Percentiles rank a stretch among this genome's conserved stretches.
These are phyloP conservation scores for Claviceps pusilla DNA, from an alignment of 2,329 filamentous ascomycete genomes.

Conservation along the genomic window DNA sequence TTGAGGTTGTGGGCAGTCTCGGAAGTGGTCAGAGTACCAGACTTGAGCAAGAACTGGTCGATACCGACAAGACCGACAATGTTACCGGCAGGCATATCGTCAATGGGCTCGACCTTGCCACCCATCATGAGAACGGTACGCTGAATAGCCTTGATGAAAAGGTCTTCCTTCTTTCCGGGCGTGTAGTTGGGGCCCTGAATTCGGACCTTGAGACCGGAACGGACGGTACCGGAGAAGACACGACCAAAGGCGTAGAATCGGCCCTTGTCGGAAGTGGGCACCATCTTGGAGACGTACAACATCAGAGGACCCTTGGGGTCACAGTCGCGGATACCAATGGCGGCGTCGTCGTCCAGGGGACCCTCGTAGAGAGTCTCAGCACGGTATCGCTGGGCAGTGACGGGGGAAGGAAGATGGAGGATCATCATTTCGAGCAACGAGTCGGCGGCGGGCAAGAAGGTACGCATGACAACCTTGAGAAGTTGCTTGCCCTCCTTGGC, in stretches of 20 bases:
- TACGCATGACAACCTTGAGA: slow-evolving; percentile 95
- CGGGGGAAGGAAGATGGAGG: slow-evolving; percentile 91
- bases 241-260: slow-evolving; percentile 99
- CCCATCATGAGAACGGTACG: slow-evolving; percentile 99
- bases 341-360: slow-evolving; percentile 79
- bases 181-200: slow-evolving; percentile 99
- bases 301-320: slow-evolving; percentile 97
- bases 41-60: slow-evolving; percentile 99
- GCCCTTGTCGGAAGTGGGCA: slow-evolving; percentile 97
- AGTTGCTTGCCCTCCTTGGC: slow-evolving; percentile 95
- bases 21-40: slow-evolving; percentile 93
- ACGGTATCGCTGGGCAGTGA: slow-evolving; percentile 95
- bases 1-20: slow-evolving; percentile 99
- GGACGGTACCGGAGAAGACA: slow-evolving; percentile 98
- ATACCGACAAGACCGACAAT: slow-evolving; percentile 99
- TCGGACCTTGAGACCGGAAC: slow-evolving; percentile 96
- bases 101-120: slow-evolving; percentile 95
- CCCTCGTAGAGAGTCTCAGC: slow-evolving; percentile 98
- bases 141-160: slow-evolving; percentile 99
- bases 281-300: slow-evolving; percentile 99
- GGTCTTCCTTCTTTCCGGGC: slow-evolving; percentile 95
- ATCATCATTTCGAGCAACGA: slow-evolving; percentile 99
- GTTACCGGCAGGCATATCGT: slow-evolving; percentile 98
- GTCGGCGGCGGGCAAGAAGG: slow-evolving; percentile 96
- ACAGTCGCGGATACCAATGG: slow-evolving; percentile 96